phyloP scores from a whole-genome alignment of 768 basidiomycete genomes.

The Goffeauzyma gilvescens region DNA sequence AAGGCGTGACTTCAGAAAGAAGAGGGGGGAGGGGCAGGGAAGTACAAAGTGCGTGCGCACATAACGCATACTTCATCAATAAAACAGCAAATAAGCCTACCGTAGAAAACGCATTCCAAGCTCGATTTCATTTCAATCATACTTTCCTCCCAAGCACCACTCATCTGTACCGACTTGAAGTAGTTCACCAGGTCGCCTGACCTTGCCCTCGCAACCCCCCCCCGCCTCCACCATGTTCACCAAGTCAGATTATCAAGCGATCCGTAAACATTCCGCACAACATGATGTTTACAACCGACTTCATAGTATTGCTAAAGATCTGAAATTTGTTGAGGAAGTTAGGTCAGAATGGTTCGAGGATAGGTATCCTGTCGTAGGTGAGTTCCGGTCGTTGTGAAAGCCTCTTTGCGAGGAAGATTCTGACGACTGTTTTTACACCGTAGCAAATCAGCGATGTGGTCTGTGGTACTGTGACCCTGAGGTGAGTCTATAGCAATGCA shows the following conservation, averaged over 20 bases:
- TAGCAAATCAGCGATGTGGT: constrained; percentile 83
- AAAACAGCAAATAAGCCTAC: no score
- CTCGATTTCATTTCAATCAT: no score
- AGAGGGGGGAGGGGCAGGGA: no score
- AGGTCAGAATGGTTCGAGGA: constrained; percentile 33
- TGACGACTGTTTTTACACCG: neutral
- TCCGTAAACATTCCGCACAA: constrained; percentile 22
- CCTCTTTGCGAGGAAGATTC: neutral
- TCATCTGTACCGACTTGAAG: no score
- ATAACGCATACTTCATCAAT: no score
- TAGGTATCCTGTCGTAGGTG: constrained; percentile 30
- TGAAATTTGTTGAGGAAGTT: constrained; percentile 46
- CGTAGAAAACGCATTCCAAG: no score
- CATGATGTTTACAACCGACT: constrained; percentile 66
- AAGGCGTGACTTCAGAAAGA: no score
- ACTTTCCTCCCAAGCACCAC: no score
- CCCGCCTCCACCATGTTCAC: neutral
- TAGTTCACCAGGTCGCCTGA: no score
- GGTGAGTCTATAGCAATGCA: no score
- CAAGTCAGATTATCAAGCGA: constrained; percentile 9
- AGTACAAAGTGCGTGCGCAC: no score
- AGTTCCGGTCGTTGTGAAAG: constrained; percentile 39
- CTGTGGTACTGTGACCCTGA: constrained; percentile 74
- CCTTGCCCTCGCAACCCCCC: no score
- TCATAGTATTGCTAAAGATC: constrained; percentile 65